Conservation (phyloP, 1,139 yeast species). For the Diutina siamensis region DNA sequence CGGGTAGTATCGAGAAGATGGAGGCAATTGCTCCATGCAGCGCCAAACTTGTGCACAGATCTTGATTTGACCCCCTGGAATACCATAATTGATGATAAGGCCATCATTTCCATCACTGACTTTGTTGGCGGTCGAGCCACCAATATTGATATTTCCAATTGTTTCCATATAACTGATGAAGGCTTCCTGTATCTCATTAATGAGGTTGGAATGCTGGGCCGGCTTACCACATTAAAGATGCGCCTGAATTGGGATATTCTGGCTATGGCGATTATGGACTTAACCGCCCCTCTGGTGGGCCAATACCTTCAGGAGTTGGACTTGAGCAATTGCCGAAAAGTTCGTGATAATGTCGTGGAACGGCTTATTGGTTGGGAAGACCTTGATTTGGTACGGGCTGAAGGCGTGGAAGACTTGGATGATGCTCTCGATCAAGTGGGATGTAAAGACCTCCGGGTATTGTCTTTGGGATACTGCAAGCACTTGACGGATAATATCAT, state of each 20-base stretch:
- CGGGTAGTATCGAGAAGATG: slow-evolving; percentile 49
- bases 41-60: slow-evolving; percentile 36
- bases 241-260: slow-evolving; percentile 66
- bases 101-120: slow-evolving; percentile 46
- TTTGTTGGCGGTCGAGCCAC: slow-evolving; percentile 63
- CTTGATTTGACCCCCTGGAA: slow-evolving; percentile 53
- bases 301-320: slow-evolving; percentile 47
- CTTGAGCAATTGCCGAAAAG: slow-evolving; percentile 62
- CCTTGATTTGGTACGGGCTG: slow-evolving; percentile 8
- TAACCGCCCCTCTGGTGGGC: slow-evolving; percentile 57
- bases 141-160: slow-evolving; percentile 51
- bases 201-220: slow-evolving; percentile 58
- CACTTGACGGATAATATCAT: slow-evolving; percentile 58
- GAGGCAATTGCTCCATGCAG: slow-evolving; percentile 52
- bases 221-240: slow-evolving; percentile 45
- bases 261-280: slow-evolving; percentile 73
- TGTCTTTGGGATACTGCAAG: slow-evolving; percentile 62
- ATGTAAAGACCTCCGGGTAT: slow-evolving; percentile 41
- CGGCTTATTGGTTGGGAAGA: slow-evolving; percentile 48
- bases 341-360: slow-evolving; percentile 58
- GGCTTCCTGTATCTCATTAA: slow-evolving; percentile 63
- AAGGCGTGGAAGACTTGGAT: slow-evolving; percentile 9
- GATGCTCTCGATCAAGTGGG: slow-evolving; percentile 24
- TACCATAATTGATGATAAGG: slow-evolving; percentile 45
- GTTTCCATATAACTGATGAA: slow-evolving; percentile 67